A percentile compares a stretch with the other conserved stretches of the same genome.
phyloP scores from a whole-genome alignment of 1,284 basidiomycete species.

The Irpex lacteus region DNA sequence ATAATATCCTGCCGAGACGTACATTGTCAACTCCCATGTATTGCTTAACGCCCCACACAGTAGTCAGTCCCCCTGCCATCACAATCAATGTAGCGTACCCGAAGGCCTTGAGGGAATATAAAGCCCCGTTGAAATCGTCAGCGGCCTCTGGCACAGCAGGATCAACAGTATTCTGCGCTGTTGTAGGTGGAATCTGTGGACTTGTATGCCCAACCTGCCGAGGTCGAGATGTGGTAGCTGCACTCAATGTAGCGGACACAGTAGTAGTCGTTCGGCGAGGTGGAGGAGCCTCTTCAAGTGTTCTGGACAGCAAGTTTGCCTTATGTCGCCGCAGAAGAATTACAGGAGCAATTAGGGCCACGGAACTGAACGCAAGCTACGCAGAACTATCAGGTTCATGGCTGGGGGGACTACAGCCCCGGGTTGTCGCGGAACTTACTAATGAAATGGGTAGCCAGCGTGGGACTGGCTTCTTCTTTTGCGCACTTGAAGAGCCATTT shows the following conservation, averaged over 20 bases:
- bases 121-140: constrained; percentile 37
- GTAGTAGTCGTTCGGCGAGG: constrained; percentile 21
- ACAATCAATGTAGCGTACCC: constrained; percentile 43
- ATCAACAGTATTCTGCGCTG: neutral
- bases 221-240: constrained; percentile 1
- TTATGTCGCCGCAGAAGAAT: constrained; percentile 33
- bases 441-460: constrained; percentile 27
- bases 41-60: constrained; percentile 37
- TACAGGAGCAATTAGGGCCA: constrained; percentile 33
- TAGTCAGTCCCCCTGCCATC: constrained; percentile 27
- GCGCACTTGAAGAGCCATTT: neutral
- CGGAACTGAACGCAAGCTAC: constrained; percentile 37
- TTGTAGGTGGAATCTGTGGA: constrained; percentile 1
- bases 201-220: neutral
- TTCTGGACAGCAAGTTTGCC: constrained; percentile 16
- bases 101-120: constrained; percentile 45
- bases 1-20: constrained; percentile 16
- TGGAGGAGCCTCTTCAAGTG: constrained; percentile 24
- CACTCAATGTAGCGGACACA: neutral
- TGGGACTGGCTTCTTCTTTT: constrained; percentile 17
- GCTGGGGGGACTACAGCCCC: neutral
- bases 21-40: constrained; percentile 40
- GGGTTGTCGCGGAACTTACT: constrained; percentile 14
- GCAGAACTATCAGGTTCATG: neutral
- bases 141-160: neutral